A percentile compares a stretch with the other conserved stretches of the same genome.
Evolutionary conservation across 1,284 basidiomycete species (phyloP).

Genomic region (Puccinia triticina): DNA sequence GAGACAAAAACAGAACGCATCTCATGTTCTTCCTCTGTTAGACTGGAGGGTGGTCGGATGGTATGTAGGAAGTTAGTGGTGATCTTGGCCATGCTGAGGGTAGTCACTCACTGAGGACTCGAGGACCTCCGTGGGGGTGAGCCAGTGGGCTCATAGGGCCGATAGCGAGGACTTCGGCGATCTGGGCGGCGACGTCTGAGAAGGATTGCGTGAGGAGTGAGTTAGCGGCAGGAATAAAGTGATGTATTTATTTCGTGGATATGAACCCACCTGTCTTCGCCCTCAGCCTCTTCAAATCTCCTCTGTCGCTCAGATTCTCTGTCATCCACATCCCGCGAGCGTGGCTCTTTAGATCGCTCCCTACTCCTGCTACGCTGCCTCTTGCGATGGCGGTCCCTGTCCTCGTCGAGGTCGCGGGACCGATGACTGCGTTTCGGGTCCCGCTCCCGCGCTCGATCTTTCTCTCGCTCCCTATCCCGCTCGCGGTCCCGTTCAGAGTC

Average conservation of each 20-base stretch:
- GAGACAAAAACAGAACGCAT: constrained; percentile 97
- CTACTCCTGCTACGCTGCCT: constrained; percentile 55
- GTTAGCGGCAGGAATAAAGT: not conserved
- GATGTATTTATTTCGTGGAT: not conserved
- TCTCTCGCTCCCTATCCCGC: constrained; percentile 59
- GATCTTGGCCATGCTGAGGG: constrained; percentile 32
- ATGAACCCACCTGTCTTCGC: constrained; percentile 25
- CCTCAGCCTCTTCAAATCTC: constrained; percentile 37
- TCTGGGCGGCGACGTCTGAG: constrained; percentile 59
- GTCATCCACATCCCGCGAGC: constrained; percentile 52
- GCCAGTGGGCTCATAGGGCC: constrained; percentile 54
- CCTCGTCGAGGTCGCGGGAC: constrained; percentile 59
- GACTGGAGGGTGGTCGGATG: constrained; percentile 62
- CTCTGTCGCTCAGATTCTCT: constrained; percentile 53
- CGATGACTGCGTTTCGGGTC: constrained; percentile 57
- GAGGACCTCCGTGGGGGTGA: constrained; percentile 53
- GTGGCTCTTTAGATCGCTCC: constrained; percentile 56
- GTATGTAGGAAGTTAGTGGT: not conserved
- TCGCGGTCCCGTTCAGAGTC: constrained; percentile 48
- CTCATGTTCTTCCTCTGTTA: constrained; percentile 68
- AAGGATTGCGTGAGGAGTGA: constrained; percentile 68
- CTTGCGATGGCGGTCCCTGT: constrained; percentile 64
- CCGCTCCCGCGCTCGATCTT: constrained; percentile 64
- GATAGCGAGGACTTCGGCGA: constrained; percentile 52
- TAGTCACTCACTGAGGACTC: constrained; percentile 46